Conservation (phyloP, 2,329 filamentous ascomycete species). For the Colletotrichum noveboracense region DNA sequence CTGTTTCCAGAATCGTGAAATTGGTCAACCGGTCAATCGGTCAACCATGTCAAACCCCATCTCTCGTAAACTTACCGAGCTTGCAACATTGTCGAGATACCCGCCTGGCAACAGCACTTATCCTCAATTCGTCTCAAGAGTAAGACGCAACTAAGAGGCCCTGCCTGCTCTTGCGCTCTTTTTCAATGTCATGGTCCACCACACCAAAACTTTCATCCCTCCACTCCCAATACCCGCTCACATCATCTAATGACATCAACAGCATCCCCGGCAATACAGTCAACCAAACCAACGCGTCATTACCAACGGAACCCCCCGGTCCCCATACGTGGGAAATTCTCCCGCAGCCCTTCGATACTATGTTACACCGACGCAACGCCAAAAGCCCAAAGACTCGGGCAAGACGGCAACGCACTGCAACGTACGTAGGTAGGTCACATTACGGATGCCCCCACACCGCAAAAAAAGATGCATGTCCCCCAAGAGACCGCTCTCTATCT, state of each 20-base stretch:
- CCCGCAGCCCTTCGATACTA: not conserved
- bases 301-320: not conserved
- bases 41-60: too few species aligned
- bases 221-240: not conserved
- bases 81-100: too few species aligned
- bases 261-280: not conserved
- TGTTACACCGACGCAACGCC: constrained; percentile 15
- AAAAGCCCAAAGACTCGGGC: not conserved
- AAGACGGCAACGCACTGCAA: not conserved
- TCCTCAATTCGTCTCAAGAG: too few species aligned
- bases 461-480: not conserved
- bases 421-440: not conserved
- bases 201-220: too few species aligned
- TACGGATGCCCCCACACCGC: not conserved
- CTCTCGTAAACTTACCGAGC: too few species aligned
- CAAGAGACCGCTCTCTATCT: not conserved
- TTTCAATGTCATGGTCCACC: too few species aligned
- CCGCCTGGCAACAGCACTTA: too few species aligned
- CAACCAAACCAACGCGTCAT: not conserved
- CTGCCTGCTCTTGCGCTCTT: too few species aligned
- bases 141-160: too few species aligned
- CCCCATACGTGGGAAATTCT: constrained; percentile 7
- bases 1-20: too few species aligned
- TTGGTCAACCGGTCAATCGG: too few species aligned
- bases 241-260: not conserved